phyloP scores from a whole-genome alignment of 2,329 filamentous ascomycete species.

The Alternaria atra region DNA sequence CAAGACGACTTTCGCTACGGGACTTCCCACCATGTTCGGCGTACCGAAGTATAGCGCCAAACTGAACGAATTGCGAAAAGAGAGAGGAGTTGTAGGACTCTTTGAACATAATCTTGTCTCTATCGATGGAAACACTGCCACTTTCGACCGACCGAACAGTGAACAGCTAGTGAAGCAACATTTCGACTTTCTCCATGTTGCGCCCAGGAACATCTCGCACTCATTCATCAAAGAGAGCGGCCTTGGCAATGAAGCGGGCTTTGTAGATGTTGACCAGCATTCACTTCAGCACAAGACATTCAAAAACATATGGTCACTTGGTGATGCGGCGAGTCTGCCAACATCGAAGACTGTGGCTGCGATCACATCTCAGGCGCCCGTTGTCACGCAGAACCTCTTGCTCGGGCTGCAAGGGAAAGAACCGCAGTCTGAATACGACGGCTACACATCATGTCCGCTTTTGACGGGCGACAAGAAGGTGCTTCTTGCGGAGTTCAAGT shows the following conservation, averaged over 20 bases:
- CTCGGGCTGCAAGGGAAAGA: slow-evolving; percentile 37
- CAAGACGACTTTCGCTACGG: slow-evolving; percentile 51
- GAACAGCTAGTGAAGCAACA: slow-evolving; percentile 37
- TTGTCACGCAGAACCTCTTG: slow-evolving; percentile 48
- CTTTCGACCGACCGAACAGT: slow-evolving; percentile 37
- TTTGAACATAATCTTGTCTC: slow-evolving; percentile 51
- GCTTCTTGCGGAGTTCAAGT: slow-evolving; percentile 71
- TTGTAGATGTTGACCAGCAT: slow-evolving; percentile 47
- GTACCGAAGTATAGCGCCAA: slow-evolving; percentile 51
- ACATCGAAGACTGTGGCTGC: slow-evolving; percentile 53
- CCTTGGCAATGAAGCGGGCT: slow-evolving; percentile 47
- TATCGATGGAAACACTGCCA: slow-evolving; percentile 50
- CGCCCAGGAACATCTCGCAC: slow-evolving; percentile 50
- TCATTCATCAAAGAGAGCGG: slow-evolving; percentile 47
- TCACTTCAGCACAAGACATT: slow-evolving; percentile 49
- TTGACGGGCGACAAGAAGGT: slow-evolving; percentile 66
- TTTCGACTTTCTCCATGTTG: slow-evolving; percentile 50
- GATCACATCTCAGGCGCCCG: slow-evolving; percentile 49
- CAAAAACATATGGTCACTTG: slow-evolving; percentile 50
- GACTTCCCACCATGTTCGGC: slow-evolving; percentile 52
- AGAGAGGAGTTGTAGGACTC: slow-evolving; percentile 48
- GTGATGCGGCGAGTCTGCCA: slow-evolving; percentile 49
- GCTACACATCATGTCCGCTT: slow-evolving; percentile 52
- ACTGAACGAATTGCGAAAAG: slow-evolving; percentile 46
- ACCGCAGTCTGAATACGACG: slow-evolving; percentile 41